Conservation (phyloP, 2,329 filamentous ascomycete species). For the Colletotrichum endophyticum region DNA sequence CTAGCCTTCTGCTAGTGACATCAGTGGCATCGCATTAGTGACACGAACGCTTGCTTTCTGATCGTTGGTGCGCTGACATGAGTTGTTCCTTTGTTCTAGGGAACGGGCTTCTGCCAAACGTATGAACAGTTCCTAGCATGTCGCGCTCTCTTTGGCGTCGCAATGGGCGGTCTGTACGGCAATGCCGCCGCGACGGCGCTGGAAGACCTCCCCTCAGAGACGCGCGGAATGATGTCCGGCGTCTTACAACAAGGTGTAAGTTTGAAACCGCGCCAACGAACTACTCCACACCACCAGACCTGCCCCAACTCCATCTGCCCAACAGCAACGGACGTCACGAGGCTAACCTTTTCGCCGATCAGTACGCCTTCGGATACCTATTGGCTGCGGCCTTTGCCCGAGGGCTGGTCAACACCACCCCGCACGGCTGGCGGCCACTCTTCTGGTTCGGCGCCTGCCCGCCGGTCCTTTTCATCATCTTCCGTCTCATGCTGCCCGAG, state of each 20-base stretch:
- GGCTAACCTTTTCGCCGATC: neutral
- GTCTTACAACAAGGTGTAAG: conserved; percentile 73
- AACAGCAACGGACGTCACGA: neutral
- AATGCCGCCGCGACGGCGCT: conserved; percentile 81
- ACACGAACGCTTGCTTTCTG: neutral
- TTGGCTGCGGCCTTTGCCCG: conserved; percentile 63
- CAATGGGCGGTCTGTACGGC: conserved; percentile 83
- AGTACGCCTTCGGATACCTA: conserved; percentile 71
- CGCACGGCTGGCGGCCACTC: conserved; percentile 81
- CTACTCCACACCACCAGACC: neutral
- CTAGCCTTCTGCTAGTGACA: neutral
- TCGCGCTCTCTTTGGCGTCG: conserved; percentile 76
- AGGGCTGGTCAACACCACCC: conserved; percentile 76
- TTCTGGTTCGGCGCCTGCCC: conserved; percentile 90
- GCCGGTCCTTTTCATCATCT: conserved; percentile 80
- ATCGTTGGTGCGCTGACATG: neutral
- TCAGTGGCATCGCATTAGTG: neutral
- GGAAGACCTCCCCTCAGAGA: conserved; percentile 72
- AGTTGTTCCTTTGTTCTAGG: conserved; percentile 33
- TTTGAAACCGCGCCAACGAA: conserved; percentile 40
- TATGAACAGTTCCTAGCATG: conserved; percentile 77
- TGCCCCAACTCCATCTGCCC: neutral
- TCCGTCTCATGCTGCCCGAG: conserved; percentile 79
- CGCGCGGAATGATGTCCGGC: conserved; percentile 76
- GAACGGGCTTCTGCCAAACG: conserved; percentile 71